Percentiles rank a stretch among this genome's conserved stretches.
Evolutionary conservation across 345 rosid genomes (phyloP).

Genomic region (Murraya koenigii): DNA sequence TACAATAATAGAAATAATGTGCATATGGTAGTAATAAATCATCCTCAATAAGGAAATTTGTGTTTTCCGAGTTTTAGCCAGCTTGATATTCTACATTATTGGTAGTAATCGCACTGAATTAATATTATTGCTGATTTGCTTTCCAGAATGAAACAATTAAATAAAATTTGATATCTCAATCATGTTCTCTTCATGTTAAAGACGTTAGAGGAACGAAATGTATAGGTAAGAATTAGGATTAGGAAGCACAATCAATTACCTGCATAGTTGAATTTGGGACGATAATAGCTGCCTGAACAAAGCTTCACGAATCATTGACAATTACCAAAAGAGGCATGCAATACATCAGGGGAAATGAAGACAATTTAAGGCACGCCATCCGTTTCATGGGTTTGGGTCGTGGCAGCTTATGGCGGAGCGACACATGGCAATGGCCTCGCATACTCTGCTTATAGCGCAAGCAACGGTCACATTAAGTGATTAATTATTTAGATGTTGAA

Average conservation of each 20-base stretch:
- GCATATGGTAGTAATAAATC: no score
- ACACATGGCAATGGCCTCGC: not conserved
- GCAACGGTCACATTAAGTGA: not conserved
- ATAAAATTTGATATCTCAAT: not conserved
- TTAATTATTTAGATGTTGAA: not conserved
- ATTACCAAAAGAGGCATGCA: not conserved
- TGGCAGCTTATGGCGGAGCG: not conserved
- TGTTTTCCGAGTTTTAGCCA: not conserved
- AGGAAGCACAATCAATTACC: not conserved
- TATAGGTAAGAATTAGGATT: not conserved
- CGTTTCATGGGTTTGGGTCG: not conserved
- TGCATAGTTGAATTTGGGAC: not conserved
- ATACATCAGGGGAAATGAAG: not conserved
- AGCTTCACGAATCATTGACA: not conserved
- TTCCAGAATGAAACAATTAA: not conserved
- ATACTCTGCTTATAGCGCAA: slow-evolving; percentile 3
- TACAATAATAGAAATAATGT: not conserved
- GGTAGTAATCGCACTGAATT: not conserved
- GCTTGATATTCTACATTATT: not conserved
- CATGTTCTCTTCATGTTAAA: not conserved
- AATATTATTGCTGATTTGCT: not conserved
- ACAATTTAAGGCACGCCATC: slow-evolving; percentile 14
- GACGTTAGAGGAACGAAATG: not conserved
- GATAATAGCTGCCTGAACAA: not conserved
- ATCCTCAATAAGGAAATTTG: not conserved